These are phyloP conservation scores for Colletotrichum siamense DNA, from an alignment of 2,329 filamentous ascomycete genomes.

Conservation along the genomic window DNA sequence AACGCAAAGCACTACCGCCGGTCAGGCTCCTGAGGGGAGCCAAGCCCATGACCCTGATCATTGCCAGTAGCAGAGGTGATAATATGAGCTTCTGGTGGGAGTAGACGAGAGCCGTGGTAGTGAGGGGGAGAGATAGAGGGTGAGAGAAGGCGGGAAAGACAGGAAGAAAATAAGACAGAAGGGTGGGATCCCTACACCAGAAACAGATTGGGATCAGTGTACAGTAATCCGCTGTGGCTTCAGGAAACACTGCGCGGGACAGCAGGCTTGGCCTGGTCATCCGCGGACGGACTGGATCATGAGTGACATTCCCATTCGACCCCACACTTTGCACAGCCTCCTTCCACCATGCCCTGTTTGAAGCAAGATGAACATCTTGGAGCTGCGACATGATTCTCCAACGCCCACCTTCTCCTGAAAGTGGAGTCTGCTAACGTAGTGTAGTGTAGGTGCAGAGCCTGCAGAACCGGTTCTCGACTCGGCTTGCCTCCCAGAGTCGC, in stretches of 20 bases:
- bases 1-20: background rate
- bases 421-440: conserved; percentile 2
- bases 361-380: conserved; percentile 23
- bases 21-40: background rate
- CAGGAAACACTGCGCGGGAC: conserved; percentile 15
- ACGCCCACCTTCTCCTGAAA: conserved; percentile 20
- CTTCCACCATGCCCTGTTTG: conserved; percentile 21
- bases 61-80: background rate
- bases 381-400: conserved; percentile 19
- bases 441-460: conserved; percentile 7
- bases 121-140: background rate
- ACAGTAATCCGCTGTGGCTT: conserved; percentile 13
- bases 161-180: background rate
- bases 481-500: background rate
- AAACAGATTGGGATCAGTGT: conserved; percentile 7
- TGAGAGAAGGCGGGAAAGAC: background rate
- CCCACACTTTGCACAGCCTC: conserved; percentile 24
- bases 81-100: background rate
- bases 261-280: conserved; percentile 14
- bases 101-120: background rate
- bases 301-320: conserved; percentile 20
- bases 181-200: background rate
- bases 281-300: conserved; percentile 9
- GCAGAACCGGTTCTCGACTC: conserved; percentile 15
- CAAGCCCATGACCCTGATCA: background rate